Evolutionary conservation across 768 basidiomycete genomes (phyloP).

Genomic region (Solioccasus polychromus): DNA sequence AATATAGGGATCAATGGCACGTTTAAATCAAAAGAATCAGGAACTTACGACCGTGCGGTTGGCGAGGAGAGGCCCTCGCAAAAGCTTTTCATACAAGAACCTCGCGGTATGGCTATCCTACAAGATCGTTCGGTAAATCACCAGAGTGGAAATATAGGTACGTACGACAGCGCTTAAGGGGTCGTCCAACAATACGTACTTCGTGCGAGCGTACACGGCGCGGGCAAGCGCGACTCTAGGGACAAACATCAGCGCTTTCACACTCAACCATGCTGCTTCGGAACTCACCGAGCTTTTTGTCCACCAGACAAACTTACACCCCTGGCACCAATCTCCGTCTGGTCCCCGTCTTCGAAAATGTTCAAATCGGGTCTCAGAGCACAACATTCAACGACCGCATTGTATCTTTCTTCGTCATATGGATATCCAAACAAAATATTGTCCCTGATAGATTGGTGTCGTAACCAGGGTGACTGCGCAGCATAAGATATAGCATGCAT

Average conservation of each 20-base stretch:
- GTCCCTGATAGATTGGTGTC: conserved; percentile 70
- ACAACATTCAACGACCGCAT: conserved; percentile 78
- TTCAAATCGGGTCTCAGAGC: conserved; percentile 79
- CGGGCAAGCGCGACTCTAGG: conserved; percentile 80
- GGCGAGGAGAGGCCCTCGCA: conserved; percentile 62
- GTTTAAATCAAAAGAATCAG: background rate
- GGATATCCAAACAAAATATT: conserved; percentile 81
- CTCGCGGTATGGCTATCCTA: conserved; percentile 71
- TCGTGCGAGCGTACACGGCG: conserved; percentile 72
- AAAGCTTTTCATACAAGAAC: conserved; percentile 57
- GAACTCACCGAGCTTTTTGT: conserved; percentile 68
- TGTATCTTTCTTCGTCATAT: conserved; percentile 67
- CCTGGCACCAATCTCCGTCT: conserved; percentile 79
- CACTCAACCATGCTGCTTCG: too few species aligned
- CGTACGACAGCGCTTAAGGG: conserved; percentile 79
- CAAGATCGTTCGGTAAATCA: background rate
- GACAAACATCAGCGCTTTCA: conserved; percentile 3
- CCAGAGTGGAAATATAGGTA: conserved; percentile 2
- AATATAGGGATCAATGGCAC: background rate
- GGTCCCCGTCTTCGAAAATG: conserved; percentile 83
- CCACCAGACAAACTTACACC: conserved; percentile 79
- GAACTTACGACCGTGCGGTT: conserved; percentile 64
- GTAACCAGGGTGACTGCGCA: conserved; percentile 68
- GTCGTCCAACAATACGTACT: conserved; percentile 75
- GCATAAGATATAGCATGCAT: conserved; percentile 69